Evolutionary conservation across 129 eudicot genomes (phyloP), one percentile per base, ranked within the genome.

Genomic region (Chrysanthemum lavandulifolium): DNA sequence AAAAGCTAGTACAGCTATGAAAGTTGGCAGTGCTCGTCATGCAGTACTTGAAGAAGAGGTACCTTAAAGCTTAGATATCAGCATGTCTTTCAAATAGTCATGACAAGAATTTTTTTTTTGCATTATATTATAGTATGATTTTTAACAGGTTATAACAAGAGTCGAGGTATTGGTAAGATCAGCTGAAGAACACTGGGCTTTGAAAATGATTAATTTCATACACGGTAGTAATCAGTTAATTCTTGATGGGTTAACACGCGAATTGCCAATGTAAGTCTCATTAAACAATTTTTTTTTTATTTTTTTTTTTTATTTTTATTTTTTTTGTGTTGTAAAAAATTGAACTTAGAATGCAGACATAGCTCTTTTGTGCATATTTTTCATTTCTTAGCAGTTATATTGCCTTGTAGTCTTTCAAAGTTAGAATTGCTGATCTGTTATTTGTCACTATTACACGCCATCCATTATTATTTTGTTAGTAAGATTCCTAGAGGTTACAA

Each of bases 1-100:
- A 65, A 60, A 74, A 81, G 84, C 79, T 66, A 87, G 82, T 33
- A 77, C 74, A 73, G 95, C 96, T 67, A 89, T 92, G 98, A 67
- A 85, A 85, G 98, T 89, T 43, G 98, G 98, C n/a, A 81, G 72
- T 76, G 91, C 89, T 70, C 96, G 95, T 31, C 98, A 92, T 78
- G 83, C 85, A 12, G 80, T 54, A 56, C 87, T 92, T 55, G 95
- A 87, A 80, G 81, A 87, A 80, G 96, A 89, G 98, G 98, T 91
- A 88, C 11, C 10, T 43, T 21, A 4, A 47, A 14, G 11, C n/a
- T 31, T 48, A 4, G 1, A 73, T 64, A 16, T 12, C 9, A 40
- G 6, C 45, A 40, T 40, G 45, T 40, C 45, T 40, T 1, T 40
- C 9, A 40, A 40, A 6, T 40, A 40, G 45, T 40, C 45, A 5